Evolutionary conservation across 805 yeast genomes (phyloP).

Genomic region (Wickerhamomyces sydowiorum): DNA sequence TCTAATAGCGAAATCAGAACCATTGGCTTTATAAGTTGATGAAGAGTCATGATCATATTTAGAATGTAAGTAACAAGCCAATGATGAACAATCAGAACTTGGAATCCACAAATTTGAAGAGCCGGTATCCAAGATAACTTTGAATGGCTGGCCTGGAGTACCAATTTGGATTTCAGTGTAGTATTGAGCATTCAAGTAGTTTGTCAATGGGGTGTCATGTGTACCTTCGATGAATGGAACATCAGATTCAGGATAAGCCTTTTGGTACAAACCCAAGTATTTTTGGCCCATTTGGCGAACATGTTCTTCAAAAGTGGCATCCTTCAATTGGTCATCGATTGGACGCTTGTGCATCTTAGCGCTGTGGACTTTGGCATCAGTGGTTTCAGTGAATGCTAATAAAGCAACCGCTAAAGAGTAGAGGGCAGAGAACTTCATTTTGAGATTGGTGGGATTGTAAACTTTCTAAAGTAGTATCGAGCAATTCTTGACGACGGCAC

Average conservation of each 20-base stretch:
- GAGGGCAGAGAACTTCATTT: slow-evolving; percentile 19
- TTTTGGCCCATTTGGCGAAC: slow-evolving; percentile 54
- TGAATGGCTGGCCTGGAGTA: slow-evolving; percentile 89
- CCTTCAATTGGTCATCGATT: slow-evolving; percentile 48
- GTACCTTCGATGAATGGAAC: slow-evolving; percentile 30
- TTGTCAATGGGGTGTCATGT: slow-evolving; percentile 81
- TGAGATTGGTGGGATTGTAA: not conserved
- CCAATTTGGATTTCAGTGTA: slow-evolving; percentile 88
- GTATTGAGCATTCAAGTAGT: slow-evolving; percentile 94
- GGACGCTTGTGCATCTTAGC: slow-evolving; percentile 58
- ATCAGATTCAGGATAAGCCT: slow-evolving; percentile 35
- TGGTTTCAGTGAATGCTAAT: slow-evolving; percentile 35
- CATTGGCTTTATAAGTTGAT: slow-evolving; percentile 82
- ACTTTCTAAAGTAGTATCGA: not conserved
- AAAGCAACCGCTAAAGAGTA: slow-evolving; percentile 18
- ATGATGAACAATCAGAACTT: slow-evolving; percentile 76
- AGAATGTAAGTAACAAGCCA: slow-evolving; percentile 91
- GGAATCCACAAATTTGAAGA: slow-evolving; percentile 98
- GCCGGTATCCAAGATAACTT: slow-evolving; percentile 94
- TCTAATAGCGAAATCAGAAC: slow-evolving; percentile 75
- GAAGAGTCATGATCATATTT: slow-evolving; percentile 84
- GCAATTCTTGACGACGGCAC: too few relatives aligned
- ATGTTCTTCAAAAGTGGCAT: slow-evolving; percentile 45
- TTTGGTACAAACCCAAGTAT: slow-evolving; percentile 46
- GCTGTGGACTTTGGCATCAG: slow-evolving; percentile 46